Conservation (phyloP, 2,329 filamentous ascomycete species). For the Microcera coccophila region DNA sequence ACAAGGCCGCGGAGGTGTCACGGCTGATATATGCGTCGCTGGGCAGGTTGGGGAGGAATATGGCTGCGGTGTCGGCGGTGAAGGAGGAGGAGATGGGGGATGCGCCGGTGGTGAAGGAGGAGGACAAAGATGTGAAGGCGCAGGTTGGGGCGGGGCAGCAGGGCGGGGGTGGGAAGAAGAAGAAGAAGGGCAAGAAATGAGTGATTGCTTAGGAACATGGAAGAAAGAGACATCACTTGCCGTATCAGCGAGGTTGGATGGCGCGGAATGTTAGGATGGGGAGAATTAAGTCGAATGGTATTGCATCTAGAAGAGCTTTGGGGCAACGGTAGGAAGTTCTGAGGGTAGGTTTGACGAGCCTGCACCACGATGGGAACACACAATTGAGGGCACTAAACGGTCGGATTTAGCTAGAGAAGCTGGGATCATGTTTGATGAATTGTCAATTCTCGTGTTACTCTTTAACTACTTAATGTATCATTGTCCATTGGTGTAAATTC, state of each 20-base stretch:
- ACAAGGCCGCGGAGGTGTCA: constrained; percentile 85
- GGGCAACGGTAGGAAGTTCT: no score
- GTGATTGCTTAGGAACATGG: no score
- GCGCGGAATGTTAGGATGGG: no score
- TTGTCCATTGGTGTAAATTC: constrained; percentile 22
- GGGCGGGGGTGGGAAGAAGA: constrained; percentile 58
- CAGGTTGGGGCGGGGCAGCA: constrained; percentile 22
- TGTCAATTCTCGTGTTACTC: constrained; percentile 19
- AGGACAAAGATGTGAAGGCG: constrained; percentile 28
- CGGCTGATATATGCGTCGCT: constrained; percentile 69
- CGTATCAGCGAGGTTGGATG: no score
- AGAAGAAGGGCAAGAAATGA: constrained; percentile 69
- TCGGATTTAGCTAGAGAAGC: not conserved
- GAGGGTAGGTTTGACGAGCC: no score
- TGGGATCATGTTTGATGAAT: not conserved
- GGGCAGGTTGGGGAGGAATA: constrained; percentile 68
- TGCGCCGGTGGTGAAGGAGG: constrained; percentile 30
- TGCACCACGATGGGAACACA: no score
- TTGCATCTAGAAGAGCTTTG: no score
- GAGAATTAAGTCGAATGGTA: no score
- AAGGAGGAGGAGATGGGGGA: constrained; percentile 44
- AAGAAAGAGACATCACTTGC: no score
- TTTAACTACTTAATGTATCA: no score
- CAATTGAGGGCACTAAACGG: not conserved
- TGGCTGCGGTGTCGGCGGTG: constrained; percentile 53